Conservation (phyloP, 352 stramenopile genomes). For the Phytophthora niederhauseri region DNA sequence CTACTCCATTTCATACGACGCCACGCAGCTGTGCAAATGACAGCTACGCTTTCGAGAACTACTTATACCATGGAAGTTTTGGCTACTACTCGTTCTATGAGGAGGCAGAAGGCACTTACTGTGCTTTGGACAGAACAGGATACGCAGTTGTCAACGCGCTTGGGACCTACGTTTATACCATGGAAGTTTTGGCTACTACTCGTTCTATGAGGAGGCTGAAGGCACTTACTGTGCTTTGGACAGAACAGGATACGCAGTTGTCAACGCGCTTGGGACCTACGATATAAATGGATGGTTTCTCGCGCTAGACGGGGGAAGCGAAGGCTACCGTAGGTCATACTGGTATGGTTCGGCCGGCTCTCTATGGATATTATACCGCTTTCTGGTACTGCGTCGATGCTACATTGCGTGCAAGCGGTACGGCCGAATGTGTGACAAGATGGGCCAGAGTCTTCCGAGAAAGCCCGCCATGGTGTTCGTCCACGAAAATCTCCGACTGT, state of each 20-base stretch:
- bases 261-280: constrained; percentile 8
- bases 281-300: constrained; percentile 17
- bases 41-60: constrained; percentile 16
- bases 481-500: constrained; percentile 19
- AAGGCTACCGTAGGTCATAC: constrained; percentile 13
- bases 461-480: constrained; percentile 19
- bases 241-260: constrained; percentile 21
- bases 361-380: constrained; percentile 12
- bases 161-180: too few species aligned
- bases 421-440: constrained; percentile 2
- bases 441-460: neutral
- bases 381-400: constrained; percentile 6
- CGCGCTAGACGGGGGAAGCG: constrained; percentile 1
- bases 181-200: constrained; percentile 20
- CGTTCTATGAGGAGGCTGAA: constrained; percentile 20
- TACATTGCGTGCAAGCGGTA: constrained; percentile 17
- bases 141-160: constrained; percentile 15
- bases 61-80: constrained; percentile 21
- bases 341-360: constrained; percentile 12
- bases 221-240: constrained; percentile 19
- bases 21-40: constrained; percentile 6
- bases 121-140: constrained; percentile 11
- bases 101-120: constrained; percentile 20
- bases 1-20: constrained; percentile 2
- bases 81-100: constrained; percentile 26